Evolutionary conservation across 2,329 filamentous ascomycete species (phyloP).

Genomic region (Microsporum canis): DNA sequence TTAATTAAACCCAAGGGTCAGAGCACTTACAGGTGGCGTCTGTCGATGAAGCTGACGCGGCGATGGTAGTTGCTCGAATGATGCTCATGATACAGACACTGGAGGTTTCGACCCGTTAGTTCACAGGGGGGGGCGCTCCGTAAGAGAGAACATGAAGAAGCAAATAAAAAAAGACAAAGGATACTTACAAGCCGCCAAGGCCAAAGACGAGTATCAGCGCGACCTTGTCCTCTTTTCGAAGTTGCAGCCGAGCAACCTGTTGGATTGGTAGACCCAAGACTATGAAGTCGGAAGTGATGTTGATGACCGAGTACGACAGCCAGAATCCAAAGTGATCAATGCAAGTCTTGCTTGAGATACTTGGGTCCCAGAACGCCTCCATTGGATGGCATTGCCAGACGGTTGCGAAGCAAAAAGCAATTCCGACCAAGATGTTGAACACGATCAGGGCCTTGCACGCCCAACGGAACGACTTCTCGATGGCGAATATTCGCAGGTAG

Average conservation of each 20-base stretch:
- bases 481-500: not conserved
- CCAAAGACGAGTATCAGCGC: conserved; percentile 16
- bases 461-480: not conserved
- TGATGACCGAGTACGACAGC: conserved; percentile 18
- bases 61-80: conserved; percentile 24
- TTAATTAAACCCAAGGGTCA: not conserved
- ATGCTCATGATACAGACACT: conserved; percentile 17
- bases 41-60: conserved; percentile 9
- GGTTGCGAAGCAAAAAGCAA: conserved; percentile 16
- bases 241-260: conserved; percentile 15
- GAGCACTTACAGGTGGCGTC: conserved; percentile 11
- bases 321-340: conserved; percentile 15
- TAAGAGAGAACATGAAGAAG: not conserved
- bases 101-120: not conserved
- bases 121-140: not conserved
- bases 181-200: conserved; percentile 19
- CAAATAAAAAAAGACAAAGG: not conserved
- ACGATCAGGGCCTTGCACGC: not conserved
- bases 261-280: conserved; percentile 19
- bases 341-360: conserved; percentile 16
- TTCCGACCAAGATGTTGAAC: conserved; percentile 13
- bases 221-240: conserved; percentile 15
- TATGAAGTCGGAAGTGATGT: conserved; percentile 18
- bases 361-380: conserved; percentile 17
- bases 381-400: conserved; percentile 20